Percentiles rank a stretch among this genome's conserved stretches.
Conservation (phyloP, 176 grass and related monocot species). For the Raddia guianensis region DNA sequence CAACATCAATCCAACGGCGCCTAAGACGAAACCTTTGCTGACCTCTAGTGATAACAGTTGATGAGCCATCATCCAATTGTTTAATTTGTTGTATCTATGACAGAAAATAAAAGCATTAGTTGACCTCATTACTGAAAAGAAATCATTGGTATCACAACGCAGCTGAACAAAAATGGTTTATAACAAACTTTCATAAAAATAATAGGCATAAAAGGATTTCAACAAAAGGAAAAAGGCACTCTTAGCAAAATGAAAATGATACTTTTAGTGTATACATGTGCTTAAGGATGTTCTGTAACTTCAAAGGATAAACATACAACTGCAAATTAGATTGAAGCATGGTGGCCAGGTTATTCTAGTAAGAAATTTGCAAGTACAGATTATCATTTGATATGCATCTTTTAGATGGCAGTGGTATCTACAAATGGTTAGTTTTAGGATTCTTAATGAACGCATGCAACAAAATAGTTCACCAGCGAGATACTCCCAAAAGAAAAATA, state of each 20-base stretch:
- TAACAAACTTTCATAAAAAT: constrained; percentile 11
- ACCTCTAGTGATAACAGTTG: constrained; percentile 70
- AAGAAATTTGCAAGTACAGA: constrained; percentile 15
- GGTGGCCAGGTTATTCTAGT: constrained; percentile 8
- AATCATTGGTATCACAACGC: background rate
- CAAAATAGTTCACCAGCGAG: background rate
- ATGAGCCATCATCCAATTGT: constrained; percentile 66
- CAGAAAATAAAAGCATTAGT: constrained; percentile 35
- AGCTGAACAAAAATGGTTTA: constrained; percentile 28
- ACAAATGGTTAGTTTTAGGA: constrained; percentile 10
- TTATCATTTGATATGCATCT: background rate
- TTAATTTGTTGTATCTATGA: constrained; percentile 71
- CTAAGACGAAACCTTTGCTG: constrained; percentile 80
- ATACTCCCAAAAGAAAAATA: background rate
- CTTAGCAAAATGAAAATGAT: background rate
- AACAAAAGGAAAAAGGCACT: background rate
- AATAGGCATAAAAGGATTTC: background rate
- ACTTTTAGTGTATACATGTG: constrained; percentile 1
- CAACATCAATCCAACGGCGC: constrained; percentile 67
- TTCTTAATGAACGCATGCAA: constrained; percentile 16
- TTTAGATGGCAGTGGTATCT: constrained; percentile 11
- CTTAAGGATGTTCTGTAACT: constrained; percentile 18
- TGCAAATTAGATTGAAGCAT: constrained; percentile 18
- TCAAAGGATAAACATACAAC: constrained; percentile 11
- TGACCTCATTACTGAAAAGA: constrained; percentile 26